Conservation (phyloP, 129 eudicot genomes). For the Cynara cardunculus region DNA sequence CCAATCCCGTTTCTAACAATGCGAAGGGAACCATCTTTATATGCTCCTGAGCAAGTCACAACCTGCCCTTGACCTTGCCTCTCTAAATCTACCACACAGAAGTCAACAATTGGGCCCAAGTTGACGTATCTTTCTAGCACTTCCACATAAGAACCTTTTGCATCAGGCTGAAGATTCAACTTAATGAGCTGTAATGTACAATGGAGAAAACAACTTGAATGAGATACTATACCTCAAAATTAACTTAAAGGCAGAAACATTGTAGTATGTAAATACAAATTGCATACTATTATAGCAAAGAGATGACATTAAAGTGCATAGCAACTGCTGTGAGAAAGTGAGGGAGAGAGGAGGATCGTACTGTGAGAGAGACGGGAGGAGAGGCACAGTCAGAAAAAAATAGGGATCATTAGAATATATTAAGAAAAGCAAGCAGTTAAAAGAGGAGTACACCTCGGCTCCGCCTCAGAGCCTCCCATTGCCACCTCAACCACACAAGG, state of each 20-base stretch:
- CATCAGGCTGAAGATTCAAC: slow-evolving; percentile 86
- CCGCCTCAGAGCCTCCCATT: too few relatives aligned
- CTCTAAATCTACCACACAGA: slow-evolving; percentile 94
- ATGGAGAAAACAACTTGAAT: not conserved
- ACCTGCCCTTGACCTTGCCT: slow-evolving; percentile 99
- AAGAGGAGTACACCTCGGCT: too few relatives aligned
- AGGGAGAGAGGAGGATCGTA: not conserved
- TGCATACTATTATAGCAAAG: not conserved
- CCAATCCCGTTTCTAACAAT: slow-evolving; percentile 97
- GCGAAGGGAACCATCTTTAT: slow-evolving; percentile 93
- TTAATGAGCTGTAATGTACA: slow-evolving; percentile 66
- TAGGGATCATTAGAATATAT: not conserved
- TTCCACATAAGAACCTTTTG: slow-evolving; percentile 94
- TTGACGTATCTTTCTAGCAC: slow-evolving; percentile 83
- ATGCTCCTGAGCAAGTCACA: slow-evolving; percentile 99
- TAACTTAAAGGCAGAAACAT: not conserved
- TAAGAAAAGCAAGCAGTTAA: not conserved
- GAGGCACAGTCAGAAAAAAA: not conserved
- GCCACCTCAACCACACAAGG: too few relatives aligned
- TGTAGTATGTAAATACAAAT: not conserved
- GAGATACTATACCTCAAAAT: not conserved
- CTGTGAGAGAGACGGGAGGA: not conserved
- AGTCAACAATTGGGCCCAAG: slow-evolving; percentile 92
- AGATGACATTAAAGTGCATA: not conserved
- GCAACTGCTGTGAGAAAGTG: not conserved